Evolutionary conservation across 2,329 filamentous ascomycete genomes (phyloP), one percentile per base, ranked within the genome.

Genomic region (Didymella sp.): DNA sequence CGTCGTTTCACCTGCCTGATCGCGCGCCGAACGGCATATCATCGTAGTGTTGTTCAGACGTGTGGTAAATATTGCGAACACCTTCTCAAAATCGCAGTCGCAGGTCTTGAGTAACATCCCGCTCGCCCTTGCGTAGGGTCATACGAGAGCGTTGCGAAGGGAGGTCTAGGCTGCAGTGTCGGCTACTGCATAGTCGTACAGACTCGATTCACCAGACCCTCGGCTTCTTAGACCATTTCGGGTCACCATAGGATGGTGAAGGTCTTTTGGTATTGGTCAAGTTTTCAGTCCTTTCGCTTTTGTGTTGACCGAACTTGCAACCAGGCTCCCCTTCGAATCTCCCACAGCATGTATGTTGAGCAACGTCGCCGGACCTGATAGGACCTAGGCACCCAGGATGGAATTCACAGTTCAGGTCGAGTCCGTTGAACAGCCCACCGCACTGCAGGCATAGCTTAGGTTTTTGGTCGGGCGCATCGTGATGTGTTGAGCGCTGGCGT

Each of bases 371-470:
- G 22, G 13, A 27, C 13, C 42, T 56, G 27, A 43, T 27, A 17
- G 28, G 35, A 0, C 41, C 27, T 33, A 45, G 55, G 30, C 19
- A 44, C 3, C 66, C 67, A 15, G 58, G 33, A 51, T 72, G 69
- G 45, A 56, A 63, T 27, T 60, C 51, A 41, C 68, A 72, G 7
- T 51, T 21, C 11, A 2, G 15, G 13, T 44, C 37, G 4, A 15
- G 30, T 15, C 38, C 42, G 3, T 48, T 53, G 43, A 62, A 56
- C 3, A n/a, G 25, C 19, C 62, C 49, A 9, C 58, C 54, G 33
- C 68, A 69, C 25, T 49, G 58, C 13, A 31, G 40, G 53, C 68
- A 70, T 38, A 46, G 40, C 33, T 54, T 58, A 8, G 25, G 31
- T 24, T 51, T 48, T 0, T 25, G 15, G 12, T 47, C 35, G 17